Evolutionary conservation across 2,329 filamentous ascomycete species (phyloP).

Genomic region (Neoscytalidium dimidiatum): DNA sequence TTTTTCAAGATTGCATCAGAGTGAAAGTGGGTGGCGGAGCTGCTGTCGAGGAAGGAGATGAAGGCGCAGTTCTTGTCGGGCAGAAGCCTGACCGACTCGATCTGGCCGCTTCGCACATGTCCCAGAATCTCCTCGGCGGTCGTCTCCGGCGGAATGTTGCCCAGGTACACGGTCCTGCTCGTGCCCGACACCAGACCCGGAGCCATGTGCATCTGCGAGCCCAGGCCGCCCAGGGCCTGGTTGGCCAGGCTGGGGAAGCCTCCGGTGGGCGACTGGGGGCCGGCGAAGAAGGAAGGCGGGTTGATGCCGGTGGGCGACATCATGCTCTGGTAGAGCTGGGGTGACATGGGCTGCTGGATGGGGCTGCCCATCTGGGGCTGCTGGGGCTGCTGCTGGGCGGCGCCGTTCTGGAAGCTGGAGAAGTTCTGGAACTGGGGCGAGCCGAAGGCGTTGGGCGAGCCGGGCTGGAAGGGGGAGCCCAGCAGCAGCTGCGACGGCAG

Average conservation of each 20-base stretch:
- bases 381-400: conserved; percentile 63
- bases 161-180: conserved; percentile 94
- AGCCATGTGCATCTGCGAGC: conserved; percentile 73
- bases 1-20: conserved; percentile 99
- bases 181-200: conserved; percentile 85
- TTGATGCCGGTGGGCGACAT: conserved; percentile 84
- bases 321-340: conserved; percentile 80
- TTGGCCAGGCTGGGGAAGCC: conserved; percentile 66
- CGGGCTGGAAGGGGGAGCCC: conserved; percentile 94
- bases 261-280: conserved; percentile 82
- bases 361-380: conserved; percentile 71
- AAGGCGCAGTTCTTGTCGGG: conserved; percentile 99
- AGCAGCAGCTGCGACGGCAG: conserved; percentile 92
- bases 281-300: conserved; percentile 75
- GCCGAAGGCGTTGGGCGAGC: conserved; percentile 84
- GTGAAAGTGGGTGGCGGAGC: conserved; percentile 97
- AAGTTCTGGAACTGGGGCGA: conserved; percentile 91
- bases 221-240: conserved; percentile 64
- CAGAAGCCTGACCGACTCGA: conserved; percentile 95
- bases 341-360: conserved; percentile 71
- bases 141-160: conserved; percentile 98
- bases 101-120: conserved; percentile 95
- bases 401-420: conserved; percentile 61
- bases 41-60: conserved; percentile 97
- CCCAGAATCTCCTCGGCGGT: conserved; percentile 94